Conservation (phyloP, 1,284 basidiomycete genomes). For the Cryptococcus sp. region DNA sequence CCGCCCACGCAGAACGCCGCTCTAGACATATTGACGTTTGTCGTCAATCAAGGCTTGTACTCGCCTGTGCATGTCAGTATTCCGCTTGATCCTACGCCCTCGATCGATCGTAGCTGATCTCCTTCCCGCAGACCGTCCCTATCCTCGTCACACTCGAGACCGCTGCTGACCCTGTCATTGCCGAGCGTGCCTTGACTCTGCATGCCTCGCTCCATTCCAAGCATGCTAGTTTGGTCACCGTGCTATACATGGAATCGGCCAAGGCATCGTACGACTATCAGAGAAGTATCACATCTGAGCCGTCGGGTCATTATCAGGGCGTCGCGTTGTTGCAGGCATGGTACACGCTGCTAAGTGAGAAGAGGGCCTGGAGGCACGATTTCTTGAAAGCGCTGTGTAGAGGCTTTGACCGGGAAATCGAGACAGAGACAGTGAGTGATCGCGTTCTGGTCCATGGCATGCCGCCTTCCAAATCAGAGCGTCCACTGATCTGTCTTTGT, state of each 20-base stretch:
- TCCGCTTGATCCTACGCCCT: neutral
- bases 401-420: conserved; percentile 68
- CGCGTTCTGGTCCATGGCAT: neutral
- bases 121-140: conserved; percentile 70
- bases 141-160: conserved; percentile 92
- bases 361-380: conserved; percentile 77
- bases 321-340: conserved; percentile 77
- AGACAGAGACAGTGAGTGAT: conserved; percentile 12
- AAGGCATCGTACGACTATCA: conserved; percentile 81
- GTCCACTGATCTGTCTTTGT: neutral
- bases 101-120: conserved; percentile 1
- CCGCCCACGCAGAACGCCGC: conserved; percentile 75
- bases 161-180: conserved; percentile 63
- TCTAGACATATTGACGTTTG: conserved; percentile 86
- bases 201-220: conserved; percentile 84
- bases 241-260: conserved; percentile 77
- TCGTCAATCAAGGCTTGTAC: conserved; percentile 89
- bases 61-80: conserved; percentile 79
- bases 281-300: conserved; percentile 58
- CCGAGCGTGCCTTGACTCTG: conserved; percentile 73
- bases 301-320: conserved; percentile 37
- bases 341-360: conserved; percentile 88
- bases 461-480: neutral
- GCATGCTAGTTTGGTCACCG: conserved; percentile 84
- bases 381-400: conserved; percentile 81